Conservation (phyloP, 148 eudicot genomes). For the Camellia granthamiana region DNA sequence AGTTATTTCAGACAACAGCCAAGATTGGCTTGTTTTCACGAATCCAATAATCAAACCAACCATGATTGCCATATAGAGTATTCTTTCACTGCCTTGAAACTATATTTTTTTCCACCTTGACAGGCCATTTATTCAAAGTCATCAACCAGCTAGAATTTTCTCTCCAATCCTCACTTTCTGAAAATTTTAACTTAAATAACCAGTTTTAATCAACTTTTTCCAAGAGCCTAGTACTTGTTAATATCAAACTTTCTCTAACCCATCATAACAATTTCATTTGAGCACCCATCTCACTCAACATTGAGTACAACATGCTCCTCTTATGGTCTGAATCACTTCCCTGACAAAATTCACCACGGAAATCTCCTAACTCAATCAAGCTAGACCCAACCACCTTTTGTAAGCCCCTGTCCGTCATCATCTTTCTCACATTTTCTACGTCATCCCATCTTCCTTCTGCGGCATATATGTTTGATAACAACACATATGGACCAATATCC, state of each 20-base stretch:
- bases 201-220: background rate
- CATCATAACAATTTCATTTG: constrained; percentile 25
- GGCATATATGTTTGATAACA: constrained; percentile 56
- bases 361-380: constrained; percentile 24
- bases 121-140: background rate
- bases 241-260: background rate
- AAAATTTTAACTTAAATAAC: background rate
- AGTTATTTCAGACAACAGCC: background rate
- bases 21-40: background rate
- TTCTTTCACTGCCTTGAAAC: background rate
- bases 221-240: background rate
- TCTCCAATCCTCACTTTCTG: background rate
- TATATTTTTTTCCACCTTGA: constrained; percentile 1
- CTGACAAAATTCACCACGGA: background rate
- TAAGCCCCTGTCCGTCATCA: constrained; percentile 42
- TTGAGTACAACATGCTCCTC: constrained; percentile 33
- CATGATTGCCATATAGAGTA: background rate
- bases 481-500: constrained; percentile 49
- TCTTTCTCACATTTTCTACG: constrained; percentile 43
- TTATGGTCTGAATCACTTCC: constrained; percentile 18
- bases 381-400: constrained; percentile 41
- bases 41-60: background rate
- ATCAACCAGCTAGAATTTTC: background rate
- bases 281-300: constrained; percentile 30
- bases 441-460: constrained; percentile 52